Percentiles rank a stretch among this genome's conserved stretches.
phyloP scores from a whole-genome alignment of 495 filamentous ascomycete genomes.

The Apiosordaria backusii region DNA sequence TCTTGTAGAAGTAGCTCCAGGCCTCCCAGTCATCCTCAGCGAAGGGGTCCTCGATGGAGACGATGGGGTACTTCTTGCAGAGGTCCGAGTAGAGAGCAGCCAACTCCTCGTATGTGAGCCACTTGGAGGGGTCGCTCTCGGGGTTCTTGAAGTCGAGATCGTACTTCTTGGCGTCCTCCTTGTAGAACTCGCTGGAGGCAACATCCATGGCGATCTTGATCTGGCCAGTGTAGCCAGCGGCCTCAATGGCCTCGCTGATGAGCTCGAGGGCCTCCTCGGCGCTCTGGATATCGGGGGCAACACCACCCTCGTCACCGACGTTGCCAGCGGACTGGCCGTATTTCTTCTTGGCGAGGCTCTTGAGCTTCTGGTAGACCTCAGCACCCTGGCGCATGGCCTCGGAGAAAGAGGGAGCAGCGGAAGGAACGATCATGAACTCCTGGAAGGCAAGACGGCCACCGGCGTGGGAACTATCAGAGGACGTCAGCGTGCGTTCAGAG shows the following conservation, averaged over 20 bases:
- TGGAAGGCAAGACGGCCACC: slow-evolving; percentile 99
- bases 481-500: slow-evolving; percentile 26
- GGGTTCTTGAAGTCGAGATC: slow-evolving; percentile 99
- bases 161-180: slow-evolving; percentile 95
- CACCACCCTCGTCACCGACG: slow-evolving; percentile 99
- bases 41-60: slow-evolving; percentile 70
- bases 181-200: slow-evolving; percentile 99
- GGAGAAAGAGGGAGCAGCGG: slow-evolving; percentile 75
- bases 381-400: slow-evolving; percentile 94
- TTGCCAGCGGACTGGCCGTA: slow-evolving; percentile 99
- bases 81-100: slow-evolving; percentile 89
- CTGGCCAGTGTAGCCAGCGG: slow-evolving; percentile 91
- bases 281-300: slow-evolving; percentile 97
- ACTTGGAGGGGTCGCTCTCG: slow-evolving; percentile 86
- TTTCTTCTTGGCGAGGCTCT: slow-evolving; percentile 97
- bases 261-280: slow-evolving; percentile 95
- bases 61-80: slow-evolving; percentile 93
- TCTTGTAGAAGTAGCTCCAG: slow-evolving; percentile 99
- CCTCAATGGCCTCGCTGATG: slow-evolving; percentile 90
- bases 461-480: slow-evolving; percentile 69
- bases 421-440: slow-evolving; percentile 99
- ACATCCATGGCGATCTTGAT: slow-evolving; percentile 99
- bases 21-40: slow-evolving; percentile 86
- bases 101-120: slow-evolving; percentile 98
- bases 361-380: slow-evolving; percentile 98